Evolutionary conservation across 257 asterid species (phyloP).

Genomic region (Phtheirospermum japonicum): DNA sequence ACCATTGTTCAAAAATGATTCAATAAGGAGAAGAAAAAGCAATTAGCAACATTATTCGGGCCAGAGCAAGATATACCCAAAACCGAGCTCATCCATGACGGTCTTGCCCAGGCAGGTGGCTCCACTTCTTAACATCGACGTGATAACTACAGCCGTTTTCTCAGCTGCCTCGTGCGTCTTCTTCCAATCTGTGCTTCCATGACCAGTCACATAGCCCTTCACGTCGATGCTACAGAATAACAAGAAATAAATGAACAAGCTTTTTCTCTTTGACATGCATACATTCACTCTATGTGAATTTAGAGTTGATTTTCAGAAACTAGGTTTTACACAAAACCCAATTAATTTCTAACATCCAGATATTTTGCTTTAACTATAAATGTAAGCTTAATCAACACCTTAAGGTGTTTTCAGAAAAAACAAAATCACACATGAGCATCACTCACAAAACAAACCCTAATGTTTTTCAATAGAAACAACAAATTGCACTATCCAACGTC

Average conservation of each 20-base stretch:
- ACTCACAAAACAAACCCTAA: background rate
- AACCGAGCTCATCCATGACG: constrained; percentile 86
- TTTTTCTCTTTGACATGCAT: background rate
- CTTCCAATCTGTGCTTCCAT: constrained; percentile 86
- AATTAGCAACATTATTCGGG: background rate
- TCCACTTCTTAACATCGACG: constrained; percentile 65
- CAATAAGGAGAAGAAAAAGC: constrained; percentile 4
- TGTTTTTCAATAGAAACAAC: background rate
- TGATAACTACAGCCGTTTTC: constrained; percentile 71
- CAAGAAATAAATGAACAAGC: background rate
- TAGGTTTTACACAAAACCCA: constrained; percentile 1
- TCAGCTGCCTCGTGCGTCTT: constrained; percentile 74
- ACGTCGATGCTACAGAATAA: constrained; percentile 70
- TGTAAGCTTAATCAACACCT: background rate
- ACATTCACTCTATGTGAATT: constrained; percentile 5
- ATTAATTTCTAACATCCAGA: background rate
- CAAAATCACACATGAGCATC: background rate
- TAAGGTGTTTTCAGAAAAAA: background rate
- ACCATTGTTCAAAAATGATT: constrained; percentile 28
- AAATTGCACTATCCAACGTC: no score
- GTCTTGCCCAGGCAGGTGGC: constrained; percentile 87
- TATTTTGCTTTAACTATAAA: background rate
- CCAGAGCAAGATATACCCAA: constrained; percentile 52
- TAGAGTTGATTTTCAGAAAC: background rate
- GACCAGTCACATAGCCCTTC: constrained; percentile 80